Percentiles rank a stretch among this genome's conserved stretches.
Conservation (phyloP, 495 filamentous ascomycete genomes). For the Gamarada debralockiae region DNA sequence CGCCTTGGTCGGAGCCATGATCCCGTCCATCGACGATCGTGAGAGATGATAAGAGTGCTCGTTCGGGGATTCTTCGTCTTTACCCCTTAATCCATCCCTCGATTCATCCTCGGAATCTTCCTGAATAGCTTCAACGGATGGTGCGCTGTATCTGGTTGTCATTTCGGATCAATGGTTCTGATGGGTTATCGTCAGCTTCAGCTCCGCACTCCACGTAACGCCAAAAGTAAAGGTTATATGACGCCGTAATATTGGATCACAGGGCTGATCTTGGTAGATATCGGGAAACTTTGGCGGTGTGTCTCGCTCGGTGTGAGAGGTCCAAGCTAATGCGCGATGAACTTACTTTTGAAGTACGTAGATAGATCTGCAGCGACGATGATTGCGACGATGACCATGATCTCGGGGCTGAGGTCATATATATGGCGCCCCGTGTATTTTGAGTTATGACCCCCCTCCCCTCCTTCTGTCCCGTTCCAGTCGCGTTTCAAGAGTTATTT, state of each 20-base stretch:
- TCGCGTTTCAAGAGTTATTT: slow-evolving; percentile 8
- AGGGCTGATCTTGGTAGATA: slow-evolving; percentile 8
- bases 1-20: slow-evolving; percentile 3
- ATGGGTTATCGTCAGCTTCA: slow-evolving; percentile 10
- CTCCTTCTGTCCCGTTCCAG: slow-evolving; percentile 8
- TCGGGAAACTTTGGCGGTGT: slow-evolving; percentile 11
- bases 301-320: no score
- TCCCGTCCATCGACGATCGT: slow-evolving; percentile 6
- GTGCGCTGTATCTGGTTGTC: slow-evolving; percentile 19
- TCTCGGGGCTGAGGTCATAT: slow-evolving; percentile 6
- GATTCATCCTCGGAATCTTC: slow-evolving; percentile 22
- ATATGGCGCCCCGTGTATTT: background rate
- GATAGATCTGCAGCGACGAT: background rate
- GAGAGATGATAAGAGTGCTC: background rate
- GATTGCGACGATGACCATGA: slow-evolving; percentile 10
- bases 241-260: background rate
- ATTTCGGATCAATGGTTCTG: slow-evolving; percentile 7
- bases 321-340: slow-evolving; percentile 7
- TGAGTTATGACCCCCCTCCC: background rate
- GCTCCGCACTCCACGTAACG: background rate
- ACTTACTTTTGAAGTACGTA: background rate
- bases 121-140: slow-evolving; percentile 15
- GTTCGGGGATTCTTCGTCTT: background rate
- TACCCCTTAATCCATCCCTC: slow-evolving; percentile 1
- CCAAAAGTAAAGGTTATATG: background rate